These are phyloP conservation scores for Striga hermonthica DNA, from an alignment of 305 asterid genomes.

Conservation along the genomic window DNA sequence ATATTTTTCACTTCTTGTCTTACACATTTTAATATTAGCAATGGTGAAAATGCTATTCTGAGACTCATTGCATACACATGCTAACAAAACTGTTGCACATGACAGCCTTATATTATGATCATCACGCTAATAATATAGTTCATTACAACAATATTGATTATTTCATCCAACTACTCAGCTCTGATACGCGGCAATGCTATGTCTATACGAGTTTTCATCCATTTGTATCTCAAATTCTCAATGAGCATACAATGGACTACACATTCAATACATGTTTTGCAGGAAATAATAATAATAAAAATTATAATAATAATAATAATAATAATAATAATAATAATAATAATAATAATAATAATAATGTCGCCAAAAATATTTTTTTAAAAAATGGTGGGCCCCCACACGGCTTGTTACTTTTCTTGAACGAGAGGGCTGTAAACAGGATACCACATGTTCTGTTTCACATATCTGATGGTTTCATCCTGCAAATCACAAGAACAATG, in stretches of 20 bases:
- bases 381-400: not conserved
- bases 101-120: not conserved
- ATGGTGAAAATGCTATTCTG: no score
- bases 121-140: not conserved
- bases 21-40: no score
- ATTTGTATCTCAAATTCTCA: not conserved
- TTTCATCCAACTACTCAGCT: conserved; percentile 18
- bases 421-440: conserved; percentile 95
- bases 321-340: no score
- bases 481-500: conserved; percentile 40
- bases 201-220: conserved; percentile 28
- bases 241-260: conserved; percentile 32
- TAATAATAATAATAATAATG: not conserved
- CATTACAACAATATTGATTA: conserved; percentile 18
- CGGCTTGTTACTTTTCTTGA: conserved; percentile 79
- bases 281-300: not conserved
- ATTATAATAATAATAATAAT: not conserved
- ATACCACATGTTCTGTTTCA: conserved; percentile 80
- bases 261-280: conserved; percentile 29
- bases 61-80: no score
- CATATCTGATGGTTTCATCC: conserved; percentile 69
- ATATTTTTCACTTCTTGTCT: no score
- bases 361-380: not conserved
- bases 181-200: not conserved
- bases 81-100: no score